These are phyloP conservation scores for Colletotrichum lindemuthianum DNA, from an alignment of 2,329 filamentous ascomycete species.

Conservation along the genomic window DNA sequence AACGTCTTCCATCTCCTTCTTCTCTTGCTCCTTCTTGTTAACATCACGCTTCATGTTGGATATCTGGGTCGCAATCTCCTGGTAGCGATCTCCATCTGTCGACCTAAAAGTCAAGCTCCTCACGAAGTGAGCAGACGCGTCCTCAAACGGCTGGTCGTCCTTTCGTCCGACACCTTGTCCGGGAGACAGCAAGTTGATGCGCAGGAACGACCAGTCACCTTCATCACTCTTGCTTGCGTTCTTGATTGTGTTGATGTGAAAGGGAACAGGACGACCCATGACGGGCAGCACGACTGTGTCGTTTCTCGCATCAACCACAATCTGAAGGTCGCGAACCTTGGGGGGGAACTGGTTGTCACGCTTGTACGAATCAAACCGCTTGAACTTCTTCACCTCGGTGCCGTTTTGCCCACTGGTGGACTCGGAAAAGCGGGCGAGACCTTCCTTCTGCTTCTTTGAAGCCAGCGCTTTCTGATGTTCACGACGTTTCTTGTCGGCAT, in stretches of 20 bases:
- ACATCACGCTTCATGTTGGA: slow-evolving; percentile 95
- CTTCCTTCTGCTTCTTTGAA: slow-evolving; percentile 88
- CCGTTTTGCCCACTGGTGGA: slow-evolving; percentile 87
- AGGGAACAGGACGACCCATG: slow-evolving; percentile 96
- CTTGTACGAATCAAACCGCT: slow-evolving; percentile 99
- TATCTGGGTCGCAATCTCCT: slow-evolving; percentile 91
- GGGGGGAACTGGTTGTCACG: slow-evolving; percentile 92
- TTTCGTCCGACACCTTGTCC: slow-evolving; percentile 97
- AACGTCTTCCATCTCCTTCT: slow-evolving; percentile 99
- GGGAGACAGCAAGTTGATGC: slow-evolving; percentile 97
- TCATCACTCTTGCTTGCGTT: slow-evolving; percentile 98
- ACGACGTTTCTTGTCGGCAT: slow-evolving; percentile 85
- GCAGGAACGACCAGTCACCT: slow-evolving; percentile 90
- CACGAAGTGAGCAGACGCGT: slow-evolving; percentile 94
- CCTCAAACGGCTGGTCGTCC: slow-evolving; percentile 97
- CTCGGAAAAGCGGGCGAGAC: slow-evolving; percentile 85
- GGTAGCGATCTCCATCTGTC: slow-evolving; percentile 86
- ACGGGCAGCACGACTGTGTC: slow-evolving; percentile 92
- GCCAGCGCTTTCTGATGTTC: slow-evolving; percentile 93
- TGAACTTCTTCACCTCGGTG: slow-evolving; percentile 96
- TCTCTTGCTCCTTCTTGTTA: slow-evolving; percentile 93
- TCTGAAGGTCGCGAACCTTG: slow-evolving; percentile 84
- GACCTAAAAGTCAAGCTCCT: slow-evolving; percentile 95
- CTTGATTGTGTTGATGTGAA: slow-evolving; percentile 98
- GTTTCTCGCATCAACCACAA: slow-evolving; percentile 92